A percentile compares a stretch with the other conserved stretches of the same genome.
These are phyloP conservation scores for Colletotrichum sp. DNA, from an alignment of 2,329 filamentous ascomycete genomes.

Conservation along the genomic window DNA sequence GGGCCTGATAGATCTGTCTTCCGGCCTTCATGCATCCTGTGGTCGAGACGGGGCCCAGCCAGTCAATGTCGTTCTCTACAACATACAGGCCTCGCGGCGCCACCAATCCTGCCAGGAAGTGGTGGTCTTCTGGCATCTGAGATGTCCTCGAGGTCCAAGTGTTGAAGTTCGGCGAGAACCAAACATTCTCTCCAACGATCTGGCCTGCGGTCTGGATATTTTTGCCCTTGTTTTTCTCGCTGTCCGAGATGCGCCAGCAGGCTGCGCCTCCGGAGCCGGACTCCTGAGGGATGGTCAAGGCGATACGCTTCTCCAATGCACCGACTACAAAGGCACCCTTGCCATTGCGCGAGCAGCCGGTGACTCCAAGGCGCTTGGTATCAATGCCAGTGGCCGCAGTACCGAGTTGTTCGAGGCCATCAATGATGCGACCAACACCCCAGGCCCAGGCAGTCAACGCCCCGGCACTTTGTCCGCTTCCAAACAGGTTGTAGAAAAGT, in stretches of 20 bases:
- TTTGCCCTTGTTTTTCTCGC: conserved; percentile 54
- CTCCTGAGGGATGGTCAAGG: conserved; percentile 67
- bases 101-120: conserved; percentile 61
- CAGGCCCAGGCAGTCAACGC: conserved; percentile 69
- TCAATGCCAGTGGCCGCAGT: conserved; percentile 53
- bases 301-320: conserved; percentile 63
- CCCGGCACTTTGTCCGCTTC: conserved; percentile 58
- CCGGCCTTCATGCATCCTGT: conserved; percentile 64
- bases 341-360: conserved; percentile 68
- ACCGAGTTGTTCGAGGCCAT: conserved; percentile 59
- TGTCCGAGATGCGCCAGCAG: conserved; percentile 63
- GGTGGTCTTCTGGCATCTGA: conserved; percentile 61
- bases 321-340: conserved; percentile 69
- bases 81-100: conserved; percentile 60
- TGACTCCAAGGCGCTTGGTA: conserved; percentile 56
- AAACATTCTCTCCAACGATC: conserved; percentile 67
- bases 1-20: conserved; percentile 57
- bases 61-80: conserved; percentile 65
- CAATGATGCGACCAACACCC: conserved; percentile 65
- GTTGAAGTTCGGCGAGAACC: conserved; percentile 65
- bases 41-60: conserved; percentile 61
- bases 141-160: conserved; percentile 50
- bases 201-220: conserved; percentile 66
- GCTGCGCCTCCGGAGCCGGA: conserved; percentile 66
- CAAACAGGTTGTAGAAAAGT: conserved; percentile 65